Evolutionary conservation across 371 early-diverging fungal genomes (phyloP).

Genomic region (Lichtheimia ramosa): DNA sequence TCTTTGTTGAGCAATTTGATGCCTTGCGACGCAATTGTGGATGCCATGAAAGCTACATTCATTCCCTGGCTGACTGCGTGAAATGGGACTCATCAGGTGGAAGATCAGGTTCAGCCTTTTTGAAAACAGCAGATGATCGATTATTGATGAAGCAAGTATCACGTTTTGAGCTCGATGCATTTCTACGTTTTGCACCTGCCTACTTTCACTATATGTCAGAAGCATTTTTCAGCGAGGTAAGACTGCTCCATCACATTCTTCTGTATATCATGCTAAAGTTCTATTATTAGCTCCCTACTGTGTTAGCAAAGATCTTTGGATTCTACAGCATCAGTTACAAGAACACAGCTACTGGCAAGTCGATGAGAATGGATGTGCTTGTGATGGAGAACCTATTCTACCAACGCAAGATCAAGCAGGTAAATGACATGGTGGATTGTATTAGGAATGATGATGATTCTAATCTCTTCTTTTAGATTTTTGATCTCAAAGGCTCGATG

Average conservation of each 20-base stretch:
- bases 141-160: constrained; percentile 93
- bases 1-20: constrained; percentile 94
- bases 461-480: constrained; percentile 54
- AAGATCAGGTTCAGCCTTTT: constrained; percentile 89
- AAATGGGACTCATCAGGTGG: constrained; percentile 90
- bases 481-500: constrained; percentile 95
- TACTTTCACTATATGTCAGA: constrained; percentile 94
- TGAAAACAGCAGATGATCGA: constrained; percentile 92
- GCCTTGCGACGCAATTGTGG: constrained; percentile 85
- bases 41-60: constrained; percentile 80
- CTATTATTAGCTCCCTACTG: constrained; percentile 67
- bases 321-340: constrained; percentile 90
- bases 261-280: neutral
- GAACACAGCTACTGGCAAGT: constrained; percentile 79
- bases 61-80: constrained; percentile 85
- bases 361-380: constrained; percentile 86
- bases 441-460: neutral
- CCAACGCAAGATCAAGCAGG: constrained; percentile 74
- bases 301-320: constrained; percentile 94
- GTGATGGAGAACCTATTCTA: constrained; percentile 98
- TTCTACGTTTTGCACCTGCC: constrained; percentile 89
- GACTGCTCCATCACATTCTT: neutral
- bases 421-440: constrained; percentile 12
- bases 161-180: constrained; percentile 86
- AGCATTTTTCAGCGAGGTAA: constrained; percentile 81